Base-by-base conservation (phyloP, 2,329 filamentous ascomycete species). In the Onygenales sp. region DNA sequence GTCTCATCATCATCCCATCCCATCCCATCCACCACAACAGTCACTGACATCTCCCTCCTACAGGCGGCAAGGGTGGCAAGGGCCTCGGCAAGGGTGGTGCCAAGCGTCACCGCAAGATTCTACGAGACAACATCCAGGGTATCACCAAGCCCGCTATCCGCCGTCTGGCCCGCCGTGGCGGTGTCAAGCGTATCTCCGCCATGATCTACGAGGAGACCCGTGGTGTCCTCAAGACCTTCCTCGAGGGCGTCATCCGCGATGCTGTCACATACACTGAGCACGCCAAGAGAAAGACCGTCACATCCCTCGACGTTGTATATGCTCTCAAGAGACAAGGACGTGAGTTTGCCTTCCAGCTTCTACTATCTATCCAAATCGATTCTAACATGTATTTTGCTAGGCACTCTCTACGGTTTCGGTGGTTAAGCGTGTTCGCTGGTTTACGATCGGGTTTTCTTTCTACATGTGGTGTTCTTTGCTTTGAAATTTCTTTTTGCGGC, bases 181-280 rank as follows among this genome's bases (percentile, higher is more conserved):
- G 91, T 91, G 91, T 96, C 83, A 96, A 96, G 89, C 91, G 91
- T 95, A 96, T 96, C 70, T 95, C 90, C 69, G 91, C 91, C 73
- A 94, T 87, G 85, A 89, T 89, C 78, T 89, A 89, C 79, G 85
- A 87, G 72, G 84, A 89, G 79, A 89, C 86, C 66, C 85, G 86
- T 70, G 84, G 84, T 80, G 86, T 89, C 66, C 80, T 89, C 66
- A 89, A 89, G 82, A 85, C 85, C 73, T 89, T 89, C 83, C 84
- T 89, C 64, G 86, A 89, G 76, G 81, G 83, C 72, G 85, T 89
- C 73, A 89, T 89, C 70, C 82, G 85, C 73, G 85, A 88, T 66
- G 84, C 85, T 58, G 83, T 88, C 75, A 89, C 85, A 70, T 89
- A 89, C 79, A 89, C 85, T 63, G 85, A 89, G 78, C 85, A 89